phyloP scores from a whole-genome alignment of 2,329 filamentous ascomycete species.

The Fusarium succisae region DNA sequence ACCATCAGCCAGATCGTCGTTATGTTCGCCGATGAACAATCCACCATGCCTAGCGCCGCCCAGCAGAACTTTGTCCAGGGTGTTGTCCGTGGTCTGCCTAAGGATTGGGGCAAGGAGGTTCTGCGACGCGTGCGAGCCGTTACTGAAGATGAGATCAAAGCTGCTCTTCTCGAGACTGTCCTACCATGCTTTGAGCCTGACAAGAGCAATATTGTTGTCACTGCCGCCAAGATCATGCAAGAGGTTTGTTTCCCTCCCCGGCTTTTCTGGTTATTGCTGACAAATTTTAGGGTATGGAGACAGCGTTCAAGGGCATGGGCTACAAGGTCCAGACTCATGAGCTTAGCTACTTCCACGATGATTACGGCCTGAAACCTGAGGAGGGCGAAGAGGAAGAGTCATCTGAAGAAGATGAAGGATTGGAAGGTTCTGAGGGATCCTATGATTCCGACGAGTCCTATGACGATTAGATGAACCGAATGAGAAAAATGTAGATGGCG shows the following conservation, averaged over 20 bases:
- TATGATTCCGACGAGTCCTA: slow-evolving; percentile 43
- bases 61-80: slow-evolving; percentile 83
- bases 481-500: slow-evolving; percentile 1
- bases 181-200: slow-evolving; percentile 82
- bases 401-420: slow-evolving; percentile 56
- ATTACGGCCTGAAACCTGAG: slow-evolving; percentile 81
- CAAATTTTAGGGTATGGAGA: slow-evolving; percentile 71
- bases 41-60: slow-evolving; percentile 84
- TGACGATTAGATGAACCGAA: slow-evolving; percentile 36
- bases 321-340: slow-evolving; percentile 81
- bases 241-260: slow-evolving; percentile 68
- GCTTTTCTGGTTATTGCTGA: background rate
- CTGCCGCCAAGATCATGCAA: slow-evolving; percentile 84
- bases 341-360: slow-evolving; percentile 84
- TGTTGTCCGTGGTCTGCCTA: slow-evolving; percentile 78
- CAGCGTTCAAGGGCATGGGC: slow-evolving; percentile 76
- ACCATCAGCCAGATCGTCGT: slow-evolving; percentile 91
- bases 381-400: slow-evolving; percentile 66
- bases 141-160: slow-evolving; percentile 78
- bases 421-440: slow-evolving; percentile 44
- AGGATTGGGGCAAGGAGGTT: slow-evolving; percentile 80
- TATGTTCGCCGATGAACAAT: slow-evolving; percentile 85
- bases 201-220: slow-evolving; percentile 86
- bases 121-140: slow-evolving; percentile 81
- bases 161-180: slow-evolving; percentile 77